Evolutionary conservation across 208 protist species (phyloP).

Genomic region (Naegleria gruberi): DNA sequence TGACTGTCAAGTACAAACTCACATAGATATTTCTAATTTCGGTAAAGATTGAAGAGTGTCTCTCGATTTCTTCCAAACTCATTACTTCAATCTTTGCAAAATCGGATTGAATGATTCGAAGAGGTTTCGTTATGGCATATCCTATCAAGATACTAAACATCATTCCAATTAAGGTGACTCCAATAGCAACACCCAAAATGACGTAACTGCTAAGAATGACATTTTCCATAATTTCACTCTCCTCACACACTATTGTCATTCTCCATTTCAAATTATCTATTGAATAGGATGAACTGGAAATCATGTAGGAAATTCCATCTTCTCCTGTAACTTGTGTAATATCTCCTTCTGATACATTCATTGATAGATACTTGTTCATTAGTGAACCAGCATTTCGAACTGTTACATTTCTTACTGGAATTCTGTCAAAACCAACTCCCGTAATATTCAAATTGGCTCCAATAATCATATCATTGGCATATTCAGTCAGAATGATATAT

Average conservation of each 20-base stretch:
- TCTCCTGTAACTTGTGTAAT: background rate
- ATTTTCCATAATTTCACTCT: background rate
- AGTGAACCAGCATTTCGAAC: background rate
- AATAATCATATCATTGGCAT: background rate
- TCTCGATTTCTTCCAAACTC: background rate
- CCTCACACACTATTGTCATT: background rate
- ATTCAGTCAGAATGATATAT: background rate
- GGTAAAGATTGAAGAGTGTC: background rate
- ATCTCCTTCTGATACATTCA: too few species aligned
- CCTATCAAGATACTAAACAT: background rate
- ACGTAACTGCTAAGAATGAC: background rate
- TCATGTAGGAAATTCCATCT: background rate
- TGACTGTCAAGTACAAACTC: background rate
- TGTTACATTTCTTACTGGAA: background rate
- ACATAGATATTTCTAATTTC: background rate
- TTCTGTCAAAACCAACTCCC: background rate
- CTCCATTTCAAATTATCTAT: background rate
- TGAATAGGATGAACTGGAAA: background rate
- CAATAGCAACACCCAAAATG: background rate
- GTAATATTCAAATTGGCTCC: background rate
- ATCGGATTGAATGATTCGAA: background rate
- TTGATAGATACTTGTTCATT: background rate
- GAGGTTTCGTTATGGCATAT: background rate
- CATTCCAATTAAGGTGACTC: background rate
- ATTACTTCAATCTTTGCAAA: background rate